phyloP scores from a whole-genome alignment of 2,329 filamentous ascomycete genomes.

The Myriangium duriaei region DNA sequence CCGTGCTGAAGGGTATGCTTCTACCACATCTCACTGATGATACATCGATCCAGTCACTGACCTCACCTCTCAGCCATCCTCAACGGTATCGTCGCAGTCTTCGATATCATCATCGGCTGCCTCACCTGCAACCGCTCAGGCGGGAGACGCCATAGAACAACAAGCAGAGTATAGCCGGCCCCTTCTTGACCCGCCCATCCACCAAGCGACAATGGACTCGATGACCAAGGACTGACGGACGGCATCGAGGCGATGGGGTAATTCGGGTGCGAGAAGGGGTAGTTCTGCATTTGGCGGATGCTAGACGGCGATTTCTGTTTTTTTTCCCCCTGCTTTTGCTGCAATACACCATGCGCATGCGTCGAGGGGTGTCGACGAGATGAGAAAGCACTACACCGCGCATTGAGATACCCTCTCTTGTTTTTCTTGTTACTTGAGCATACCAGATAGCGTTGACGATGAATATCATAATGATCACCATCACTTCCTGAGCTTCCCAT shows the following conservation, averaged over 20 bases:
- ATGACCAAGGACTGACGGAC: not conserved
- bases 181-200: conserved; percentile 6
- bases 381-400: not conserved
- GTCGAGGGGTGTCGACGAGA: not conserved
- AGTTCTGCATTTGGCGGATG: too few relatives aligned
- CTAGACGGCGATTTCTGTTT: not conserved
- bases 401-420: not conserved
- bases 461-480: not conserved
- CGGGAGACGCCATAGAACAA: conserved; percentile 24
- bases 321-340: not conserved
- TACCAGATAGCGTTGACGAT: not conserved
- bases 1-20: conserved; percentile 26
- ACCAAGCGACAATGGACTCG: not conserved
- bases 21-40: not conserved
- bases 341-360: not conserved
- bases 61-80: conserved; percentile 24
- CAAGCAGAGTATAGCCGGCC: conserved; percentile 23
- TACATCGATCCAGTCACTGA: not conserved
- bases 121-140: conserved; percentile 36
- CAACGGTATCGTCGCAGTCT: conserved; percentile 37
- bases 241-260: not conserved
- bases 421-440: not conserved
- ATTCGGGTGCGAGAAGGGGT: not conserved
- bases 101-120: conserved; percentile 37
- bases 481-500: not conserved